Conservation (phyloP, 495 filamentous ascomycete species). For the Talaromyces nanjingensis region DNA sequence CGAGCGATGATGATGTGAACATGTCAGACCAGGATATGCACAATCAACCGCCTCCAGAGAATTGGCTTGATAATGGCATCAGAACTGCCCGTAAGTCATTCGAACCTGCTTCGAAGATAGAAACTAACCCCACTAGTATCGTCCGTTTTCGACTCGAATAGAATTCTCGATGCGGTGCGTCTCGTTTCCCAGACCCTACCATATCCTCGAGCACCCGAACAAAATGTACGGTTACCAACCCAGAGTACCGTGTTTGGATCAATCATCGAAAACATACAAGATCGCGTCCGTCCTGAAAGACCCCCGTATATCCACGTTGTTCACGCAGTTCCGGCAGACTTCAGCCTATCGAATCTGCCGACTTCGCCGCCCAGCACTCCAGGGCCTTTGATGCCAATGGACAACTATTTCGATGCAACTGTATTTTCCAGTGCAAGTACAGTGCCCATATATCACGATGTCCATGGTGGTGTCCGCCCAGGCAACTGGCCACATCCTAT, state of each 20-base stretch:
- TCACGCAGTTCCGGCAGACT: conserved; percentile 56
- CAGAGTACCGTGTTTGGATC: conserved; percentile 37
- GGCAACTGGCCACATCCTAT: conserved; percentile 50
- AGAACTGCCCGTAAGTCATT: conserved; percentile 33
- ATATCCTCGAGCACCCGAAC: conserved; percentile 47
- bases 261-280: conserved; percentile 49
- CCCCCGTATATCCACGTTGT: conserved; percentile 55
- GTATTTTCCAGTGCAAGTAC: conserved; percentile 53
- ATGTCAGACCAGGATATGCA: conserved; percentile 28
- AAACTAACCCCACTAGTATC: conserved; percentile 21
- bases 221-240: conserved; percentile 23
- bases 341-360: conserved; percentile 55
- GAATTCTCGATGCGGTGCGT: conserved; percentile 39
- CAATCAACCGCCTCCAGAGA: conserved; percentile 17
- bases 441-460: conserved; percentile 48
- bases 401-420: conserved; percentile 51
- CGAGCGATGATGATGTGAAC: conserved; percentile 19
- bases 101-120: conserved; percentile 3
- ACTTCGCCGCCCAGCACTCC: conserved; percentile 55
- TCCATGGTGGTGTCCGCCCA: conserved; percentile 37
- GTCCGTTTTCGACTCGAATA: conserved; percentile 27
- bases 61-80: conserved; percentile 39
- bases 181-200: conserved; percentile 58
- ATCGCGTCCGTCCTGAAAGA: conserved; percentile 35
- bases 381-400: conserved; percentile 33